Percentiles rank a stretch among this genome's conserved stretches.
These are phyloP conservation scores for Cladorrhinum sp. DNA, from an alignment of 2,329 filamentous ascomycete genomes.

Conservation along the genomic window DNA sequence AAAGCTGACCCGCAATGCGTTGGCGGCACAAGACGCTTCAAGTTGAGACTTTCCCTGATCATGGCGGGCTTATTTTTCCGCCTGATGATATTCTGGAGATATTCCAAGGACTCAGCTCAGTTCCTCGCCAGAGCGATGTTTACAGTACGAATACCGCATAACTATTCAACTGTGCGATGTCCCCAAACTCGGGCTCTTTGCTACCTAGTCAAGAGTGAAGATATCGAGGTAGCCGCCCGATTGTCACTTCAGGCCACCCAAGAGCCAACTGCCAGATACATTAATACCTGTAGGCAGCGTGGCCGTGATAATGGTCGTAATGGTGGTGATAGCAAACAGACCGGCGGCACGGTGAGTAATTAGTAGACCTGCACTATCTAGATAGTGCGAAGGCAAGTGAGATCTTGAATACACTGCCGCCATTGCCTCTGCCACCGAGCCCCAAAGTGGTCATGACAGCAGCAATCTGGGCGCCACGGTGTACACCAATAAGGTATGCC, in stretches of 20 bases:
- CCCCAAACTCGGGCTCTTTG: neutral
- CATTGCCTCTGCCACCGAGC: neutral
- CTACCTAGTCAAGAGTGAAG: neutral
- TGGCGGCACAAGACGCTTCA: neutral
- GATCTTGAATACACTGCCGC: neutral
- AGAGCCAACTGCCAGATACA: neutral
- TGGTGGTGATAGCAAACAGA: neutral
- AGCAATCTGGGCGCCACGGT: neutral
- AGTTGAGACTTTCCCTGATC: neutral
- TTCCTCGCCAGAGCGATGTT: too few relatives aligned
- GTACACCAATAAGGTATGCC: neutral
- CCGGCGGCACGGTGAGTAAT: neutral
- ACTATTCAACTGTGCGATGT: neutral
- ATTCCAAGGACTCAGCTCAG: neutral
- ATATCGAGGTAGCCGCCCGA: neutral
- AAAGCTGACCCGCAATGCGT: neutral
- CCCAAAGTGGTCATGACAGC: neutral
- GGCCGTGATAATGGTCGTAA: neutral
- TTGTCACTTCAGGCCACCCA: neutral
- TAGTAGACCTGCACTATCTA: neutral
- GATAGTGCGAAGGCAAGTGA: neutral
- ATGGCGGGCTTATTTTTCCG: neutral
- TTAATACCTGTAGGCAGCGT: neutral
- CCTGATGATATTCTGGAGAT: too few relatives aligned
- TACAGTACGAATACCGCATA: too few relatives aligned